Conservation (phyloP, 345 rosid genomes). For the Physaria fendleri region DNA sequence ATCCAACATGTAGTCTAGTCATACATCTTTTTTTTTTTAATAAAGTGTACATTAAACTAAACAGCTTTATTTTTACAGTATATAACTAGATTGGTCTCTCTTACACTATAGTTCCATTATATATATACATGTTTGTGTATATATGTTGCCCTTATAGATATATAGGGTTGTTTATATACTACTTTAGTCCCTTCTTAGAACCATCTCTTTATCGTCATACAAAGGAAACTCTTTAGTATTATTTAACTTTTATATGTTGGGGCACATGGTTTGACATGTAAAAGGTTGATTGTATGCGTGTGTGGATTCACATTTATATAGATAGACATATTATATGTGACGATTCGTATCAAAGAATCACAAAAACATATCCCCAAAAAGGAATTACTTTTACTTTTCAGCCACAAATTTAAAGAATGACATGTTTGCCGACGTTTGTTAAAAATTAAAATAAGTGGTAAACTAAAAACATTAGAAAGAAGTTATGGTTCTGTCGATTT, state of each 20-base stretch:
- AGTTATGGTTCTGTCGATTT: neutral
- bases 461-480: neutral
- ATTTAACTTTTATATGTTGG: neutral
- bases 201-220: slow-evolving; percentile 13
- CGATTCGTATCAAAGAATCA: slow-evolving; percentile 11
- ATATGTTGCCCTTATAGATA: neutral
- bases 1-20: neutral
- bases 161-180: slow-evolving; percentile 1
- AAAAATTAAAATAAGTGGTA: neutral
- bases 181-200: slow-evolving; percentile 21
- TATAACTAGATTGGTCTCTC: neutral
- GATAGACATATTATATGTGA: slow-evolving; percentile 1
- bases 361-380: slow-evolving; percentile 22
- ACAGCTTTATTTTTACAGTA: neutral
- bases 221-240: slow-evolving; percentile 3
- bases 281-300: slow-evolving; percentile 17
- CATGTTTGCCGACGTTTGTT: slow-evolving; percentile 22
- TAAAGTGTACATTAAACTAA: neutral
- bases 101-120: neutral
- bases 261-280: slow-evolving; percentile 31
- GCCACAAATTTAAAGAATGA: neutral
- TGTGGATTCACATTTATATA: slow-evolving; percentile 25
- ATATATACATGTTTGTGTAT: neutral
- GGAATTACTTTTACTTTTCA: slow-evolving; percentile 20
- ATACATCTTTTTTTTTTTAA: neutral